Base-by-base conservation (phyloP, 768 basidiomycete species). In the Chiua virens region DNA sequence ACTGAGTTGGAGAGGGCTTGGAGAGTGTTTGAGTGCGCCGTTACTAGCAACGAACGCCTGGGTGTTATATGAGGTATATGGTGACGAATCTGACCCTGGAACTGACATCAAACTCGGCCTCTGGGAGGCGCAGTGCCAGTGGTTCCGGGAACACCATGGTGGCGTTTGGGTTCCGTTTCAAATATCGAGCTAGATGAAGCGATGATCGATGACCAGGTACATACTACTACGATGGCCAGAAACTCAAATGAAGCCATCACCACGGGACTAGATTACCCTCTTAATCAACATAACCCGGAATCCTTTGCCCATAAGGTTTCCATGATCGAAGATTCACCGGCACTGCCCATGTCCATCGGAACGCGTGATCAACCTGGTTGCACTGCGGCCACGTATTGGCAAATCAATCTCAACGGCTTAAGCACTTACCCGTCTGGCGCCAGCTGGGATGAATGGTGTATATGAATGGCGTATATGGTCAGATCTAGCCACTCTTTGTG, bases 101-200 rank as follows among this genome's bases (percentile, higher is more conserved):
- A 45, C 65, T 48, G 35, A 65, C 64, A 13, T 65, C 51, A 9
- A 65, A 65, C 35, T 63, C 59, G 32, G 39, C 48, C 17, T 46
- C 37, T 2, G 51, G 37, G 34, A 61, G 32, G 4, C 22, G 22
- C n/a, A n/a, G n/a, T n/a, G n/a, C n/a, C 15, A 30, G 39, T 4
- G 40, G 38, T 1, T 3, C 39, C 0, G 38, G 37, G 20, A 10
- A 36, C 49, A 63, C 47, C 48, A 5, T 30, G n/a, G 1, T 1
- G 21, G 15, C 22, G 30, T 18, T 17, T 15, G 22, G 22, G 25
- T 34, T 40, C 14, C 6, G 14, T 25, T 13, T 0, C 18, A 40
- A 25, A 11, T 17, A 15, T 5, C 28, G 38, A 15, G 22, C 7
- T 30, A 17, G 8, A 42, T n/a, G 41, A 11, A 2, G 7, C 25